phyloP scores from a whole-genome alignment of 2,329 filamentous ascomycete species.

The Colletotrichum filicis region DNA sequence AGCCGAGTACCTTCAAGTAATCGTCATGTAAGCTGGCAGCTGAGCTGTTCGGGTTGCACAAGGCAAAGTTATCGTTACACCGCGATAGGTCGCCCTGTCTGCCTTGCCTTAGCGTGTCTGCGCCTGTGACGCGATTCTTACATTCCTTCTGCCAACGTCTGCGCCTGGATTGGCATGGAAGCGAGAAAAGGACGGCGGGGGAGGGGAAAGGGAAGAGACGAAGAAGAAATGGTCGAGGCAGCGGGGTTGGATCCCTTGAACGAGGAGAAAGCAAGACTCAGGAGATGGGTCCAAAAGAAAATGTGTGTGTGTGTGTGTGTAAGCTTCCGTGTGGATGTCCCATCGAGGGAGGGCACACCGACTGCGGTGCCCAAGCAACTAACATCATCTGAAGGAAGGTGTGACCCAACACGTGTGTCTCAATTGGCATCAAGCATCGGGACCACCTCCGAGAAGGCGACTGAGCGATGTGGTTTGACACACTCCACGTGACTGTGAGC shows the following conservation, averaged over 20 bases:
- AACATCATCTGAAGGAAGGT: not conserved
- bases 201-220: not conserved
- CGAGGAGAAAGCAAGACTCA: not conserved
- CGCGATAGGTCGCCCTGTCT: slow-evolving; percentile 13
- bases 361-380: not conserved
- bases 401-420: not conserved
- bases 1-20: not conserved
- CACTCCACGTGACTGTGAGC: not conserved
- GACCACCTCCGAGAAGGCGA: not conserved
- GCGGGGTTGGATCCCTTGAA: not conserved
- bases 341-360: not conserved
- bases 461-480: not conserved
- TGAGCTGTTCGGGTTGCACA: not conserved
- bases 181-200: not conserved
- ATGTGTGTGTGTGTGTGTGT: not conserved
- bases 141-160: not conserved
- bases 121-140: slow-evolving; percentile 14
- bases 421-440: not conserved
- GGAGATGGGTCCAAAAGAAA: not conserved
- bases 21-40: not conserved
- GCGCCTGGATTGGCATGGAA: not conserved
- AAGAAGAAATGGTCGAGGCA: not conserved
- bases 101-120: slow-evolving; percentile 22
- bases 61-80: slow-evolving; percentile 2
- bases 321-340: not conserved